A percentile compares a stretch with the other conserved stretches of the same genome.
Conservation (phyloP, 2,329 filamentous ascomycete genomes). For the Pseudopyricularia cyperi region DNA sequence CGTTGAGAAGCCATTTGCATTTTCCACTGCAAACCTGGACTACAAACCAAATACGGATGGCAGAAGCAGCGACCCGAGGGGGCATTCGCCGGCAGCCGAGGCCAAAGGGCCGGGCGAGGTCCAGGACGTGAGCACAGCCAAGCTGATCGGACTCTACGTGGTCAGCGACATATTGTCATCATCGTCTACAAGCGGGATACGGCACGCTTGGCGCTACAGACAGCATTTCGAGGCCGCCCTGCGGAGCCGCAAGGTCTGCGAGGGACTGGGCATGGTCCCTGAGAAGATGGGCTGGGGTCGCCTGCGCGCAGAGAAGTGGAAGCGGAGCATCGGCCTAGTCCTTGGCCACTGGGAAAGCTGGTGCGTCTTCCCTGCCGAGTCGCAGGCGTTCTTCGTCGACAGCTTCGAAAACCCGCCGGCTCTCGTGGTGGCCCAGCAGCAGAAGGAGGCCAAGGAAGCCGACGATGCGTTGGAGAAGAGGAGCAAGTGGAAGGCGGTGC, state of each 20-base stretch:
- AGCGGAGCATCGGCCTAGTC: slow-evolving; percentile 57
- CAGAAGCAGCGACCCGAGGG: slow-evolving; percentile 22
- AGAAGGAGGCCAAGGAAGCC: slow-evolving; percentile 21
- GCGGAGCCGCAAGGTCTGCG: slow-evolving; percentile 56
- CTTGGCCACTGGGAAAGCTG: slow-evolving; percentile 59
- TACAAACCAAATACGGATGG: slow-evolving; percentile 24
- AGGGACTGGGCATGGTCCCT: slow-evolving; percentile 60
- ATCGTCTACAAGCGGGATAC: slow-evolving; percentile 60
- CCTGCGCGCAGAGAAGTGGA: slow-evolving; percentile 74
- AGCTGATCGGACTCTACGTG: slow-evolving; percentile 70
- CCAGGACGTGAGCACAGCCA: slow-evolving; percentile 56
- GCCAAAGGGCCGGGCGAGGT: slow-evolving; percentile 28
- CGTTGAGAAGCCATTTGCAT: slow-evolving; percentile 61
- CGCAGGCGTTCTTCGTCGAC: slow-evolving; percentile 56
- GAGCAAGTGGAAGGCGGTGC: slow-evolving; percentile 36
- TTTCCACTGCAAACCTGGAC: slow-evolving; percentile 56
- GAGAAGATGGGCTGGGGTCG: slow-evolving; percentile 67
- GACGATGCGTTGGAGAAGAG: slow-evolving; percentile 23
- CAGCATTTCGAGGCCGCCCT: slow-evolving; percentile 67
- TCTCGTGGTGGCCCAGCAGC: slow-evolving; percentile 3
- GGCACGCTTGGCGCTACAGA: slow-evolving; percentile 78
- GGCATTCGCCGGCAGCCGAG: slow-evolving; percentile 21
- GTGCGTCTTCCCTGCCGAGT: slow-evolving; percentile 61
- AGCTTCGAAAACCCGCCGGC: slow-evolving; percentile 59
- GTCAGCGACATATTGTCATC: slow-evolving; percentile 67